Evolutionary conservation across 805 yeast genomes (phyloP), one percentile per base, ranked within the genome.

Genomic region (Saturnispora mendoncae): DNA sequence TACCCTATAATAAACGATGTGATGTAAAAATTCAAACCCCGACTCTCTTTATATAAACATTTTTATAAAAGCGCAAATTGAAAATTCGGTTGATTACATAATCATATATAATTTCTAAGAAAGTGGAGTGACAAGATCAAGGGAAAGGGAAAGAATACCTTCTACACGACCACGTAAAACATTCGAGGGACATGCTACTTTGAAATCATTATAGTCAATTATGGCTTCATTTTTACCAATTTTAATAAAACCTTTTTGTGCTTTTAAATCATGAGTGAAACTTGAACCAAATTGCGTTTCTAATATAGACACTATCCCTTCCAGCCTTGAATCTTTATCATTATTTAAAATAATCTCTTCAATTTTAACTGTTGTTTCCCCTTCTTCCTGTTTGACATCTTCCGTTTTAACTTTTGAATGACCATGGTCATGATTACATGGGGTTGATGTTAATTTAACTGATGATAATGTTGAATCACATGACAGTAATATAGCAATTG

Each of bases 381-480:
- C 30, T 21, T 39, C 38, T 15, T 39, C 53, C 32, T 38, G 42
- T 6, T 17, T 33, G 4, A 41, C 46, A 48, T 2, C 46, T 46
- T 31, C 61, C 64, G 4, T 46, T 42, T n/a, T n/a, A n/a, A n/a
- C n/a, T n/a, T n/a, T n/a, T n/a, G n/a, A n/a, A n/a, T n/a, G n/a
- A n/a, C 9, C 26, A 32, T 59, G 56, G 8, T 27, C 27, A 55
- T 78, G 82, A 1, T 54, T 46, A 48, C 82, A 78, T 2, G 68
- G 48, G 41, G 71, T 71, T 5, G 94, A 78, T 12, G 95, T 78
- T 48, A 86, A 60, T 57, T 90, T 92, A 23, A 92, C 95, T 6
- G 97, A 85, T 2, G 96, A 94, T 9, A 96, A 96, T 0, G 95
- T 79, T 0, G 95, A 80, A 57, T 92, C 98, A 32, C 90, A 92